Evolutionary conservation across 169 alveolate species (phyloP), one percentile per base, ranked within the genome.

Genomic region (Plasmodium cynomolgi): DNA sequence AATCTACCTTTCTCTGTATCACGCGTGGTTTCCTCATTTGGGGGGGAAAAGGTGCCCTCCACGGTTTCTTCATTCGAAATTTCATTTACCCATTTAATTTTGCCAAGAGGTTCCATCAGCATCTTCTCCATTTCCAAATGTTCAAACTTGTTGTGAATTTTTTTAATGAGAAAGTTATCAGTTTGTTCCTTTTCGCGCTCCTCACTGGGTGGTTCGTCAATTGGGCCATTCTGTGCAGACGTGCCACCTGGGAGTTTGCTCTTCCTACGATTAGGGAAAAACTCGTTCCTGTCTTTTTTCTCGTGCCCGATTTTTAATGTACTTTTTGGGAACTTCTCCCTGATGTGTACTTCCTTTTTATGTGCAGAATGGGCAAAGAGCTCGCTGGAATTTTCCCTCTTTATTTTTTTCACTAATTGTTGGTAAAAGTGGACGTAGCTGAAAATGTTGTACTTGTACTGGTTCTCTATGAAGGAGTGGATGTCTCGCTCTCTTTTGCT

Each of bases 391-490:
- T 74, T 62, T 11, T 23, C 72, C 17, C 34, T 80, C 71, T 90
- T 90, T 23, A 90, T 80, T 90, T 90, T 90, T 26, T 80, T 50
- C 54, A 31, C 72, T 62, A 80, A 41, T 44, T 90, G 83, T 79
- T 58, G 50, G 73, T 58, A 90, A 58, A 90, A 90, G 72, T 80
- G 82, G 26, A 79, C 73, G 54, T 58, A 90, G 71, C 26, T 68
- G 33, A 58, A 90, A 62, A 79, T 58, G 50, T 39, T 90, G 50
- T 80, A 39, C 83, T 68, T 80, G 74, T 90, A 90, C 72, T 56
- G 77, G 50, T 88, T 62, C 33, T 79, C 62, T 79, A 62, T 80
- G 37, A 80, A 80, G 17, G 68, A 47, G 31, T 23, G 50, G 20
- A 34, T 31, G n/a, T 72, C 84, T 33, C 29, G 73, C 44, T 84